Conservation (phyloP, 192 early-diverging fungal genomes). For the Diversispora eburnea region DNA sequence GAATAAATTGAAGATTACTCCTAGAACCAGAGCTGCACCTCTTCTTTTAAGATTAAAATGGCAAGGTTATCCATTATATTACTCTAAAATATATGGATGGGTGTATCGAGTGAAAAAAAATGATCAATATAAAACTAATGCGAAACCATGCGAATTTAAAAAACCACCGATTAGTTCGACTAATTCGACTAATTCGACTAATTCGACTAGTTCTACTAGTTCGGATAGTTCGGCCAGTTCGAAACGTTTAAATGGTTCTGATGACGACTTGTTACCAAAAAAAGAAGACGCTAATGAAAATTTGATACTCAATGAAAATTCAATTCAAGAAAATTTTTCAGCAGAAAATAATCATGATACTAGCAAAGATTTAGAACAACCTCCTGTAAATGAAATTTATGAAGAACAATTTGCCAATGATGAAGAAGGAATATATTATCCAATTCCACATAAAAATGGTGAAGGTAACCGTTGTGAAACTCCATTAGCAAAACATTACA, state of each 20-base stretch:
- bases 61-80: conserved; percentile 75
- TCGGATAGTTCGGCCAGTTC: no score
- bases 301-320: no score
- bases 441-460: conserved; percentile 86
- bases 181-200: no score
- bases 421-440: conserved; percentile 52
- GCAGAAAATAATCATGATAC: background rate
- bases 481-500: conserved; percentile 82
- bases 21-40: conserved; percentile 71
- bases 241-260: no score
- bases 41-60: conserved; percentile 81
- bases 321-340: conserved; percentile 6
- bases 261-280: no score
- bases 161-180: conserved; percentile 1
- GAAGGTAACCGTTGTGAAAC: conserved; percentile 74
- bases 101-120: conserved; percentile 66
- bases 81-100: conserved; percentile 73
- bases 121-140: conserved; percentile 29
- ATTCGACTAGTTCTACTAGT: no score
- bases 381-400: conserved; percentile 29
- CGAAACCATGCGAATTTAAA: conserved; percentile 32
- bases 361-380: background rate
- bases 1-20: conserved; percentile 60
- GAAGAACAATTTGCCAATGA: conserved; percentile 44
- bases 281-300: no score